A percentile compares a stretch with the other conserved stretches of the same genome.
Evolutionary conservation across 2,329 filamentous ascomycete species (phyloP).

Genomic region (Alternaria burnsii): DNA sequence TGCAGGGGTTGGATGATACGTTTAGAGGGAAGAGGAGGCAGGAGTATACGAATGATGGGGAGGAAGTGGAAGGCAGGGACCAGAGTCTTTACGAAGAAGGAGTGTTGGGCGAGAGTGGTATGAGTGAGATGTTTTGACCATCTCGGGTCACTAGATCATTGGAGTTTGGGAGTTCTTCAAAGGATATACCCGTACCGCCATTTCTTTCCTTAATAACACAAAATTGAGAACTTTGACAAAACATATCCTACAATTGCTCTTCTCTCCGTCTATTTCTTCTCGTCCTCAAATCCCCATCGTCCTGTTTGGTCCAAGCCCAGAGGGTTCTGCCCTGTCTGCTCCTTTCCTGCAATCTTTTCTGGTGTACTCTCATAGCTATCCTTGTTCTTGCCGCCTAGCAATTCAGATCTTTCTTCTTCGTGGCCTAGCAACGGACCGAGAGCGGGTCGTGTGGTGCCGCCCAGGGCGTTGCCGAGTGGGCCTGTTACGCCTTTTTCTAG

Average conservation of each 20-base stretch:
- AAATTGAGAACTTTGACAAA: not conserved
- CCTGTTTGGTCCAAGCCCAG: conserved; percentile 52
- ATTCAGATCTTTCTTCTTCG: conserved; percentile 47
- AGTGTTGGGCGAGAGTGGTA: conserved; percentile 42
- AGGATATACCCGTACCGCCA: not conserved
- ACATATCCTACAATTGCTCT: not conserved
- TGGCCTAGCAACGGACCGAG: conserved; percentile 48
- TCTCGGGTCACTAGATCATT: not conserved
- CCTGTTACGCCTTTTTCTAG: conserved; percentile 49
- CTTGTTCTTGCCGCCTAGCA: conserved; percentile 52
- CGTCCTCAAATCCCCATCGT: conserved; percentile 48
- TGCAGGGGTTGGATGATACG: conserved; percentile 54
- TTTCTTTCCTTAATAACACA: not conserved
- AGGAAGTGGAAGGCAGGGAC: not conserved
- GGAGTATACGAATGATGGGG: not conserved
- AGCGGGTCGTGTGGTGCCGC: conserved; percentile 48
- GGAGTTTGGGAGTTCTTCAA: not conserved
- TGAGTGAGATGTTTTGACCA: conserved; percentile 48
- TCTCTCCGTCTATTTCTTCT: conserved; percentile 17
- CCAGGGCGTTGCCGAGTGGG: conserved; percentile 48
- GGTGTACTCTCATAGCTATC: conserved; percentile 48
- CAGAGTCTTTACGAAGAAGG: conserved; percentile 9
- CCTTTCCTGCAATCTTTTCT: conserved; percentile 50
- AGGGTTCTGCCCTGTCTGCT: conserved; percentile 52
- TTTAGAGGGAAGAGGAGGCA: conserved; percentile 50